Evolutionary conservation across 345 rosid species (phyloP).

Genomic region (Trapa bicornis): DNA sequence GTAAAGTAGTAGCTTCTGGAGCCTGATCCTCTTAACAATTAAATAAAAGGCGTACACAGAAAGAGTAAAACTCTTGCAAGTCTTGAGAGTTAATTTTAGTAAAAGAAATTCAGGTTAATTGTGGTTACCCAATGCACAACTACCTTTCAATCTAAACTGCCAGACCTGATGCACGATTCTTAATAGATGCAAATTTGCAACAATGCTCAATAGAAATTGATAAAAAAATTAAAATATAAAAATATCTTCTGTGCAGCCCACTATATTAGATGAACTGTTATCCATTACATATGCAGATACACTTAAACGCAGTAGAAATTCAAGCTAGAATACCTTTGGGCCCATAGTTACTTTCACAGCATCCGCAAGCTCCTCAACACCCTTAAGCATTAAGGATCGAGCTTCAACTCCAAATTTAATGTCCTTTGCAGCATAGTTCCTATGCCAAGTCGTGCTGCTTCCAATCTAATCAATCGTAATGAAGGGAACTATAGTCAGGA

Average conservation of each 20-base stretch:
- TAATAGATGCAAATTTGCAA: too few relatives aligned
- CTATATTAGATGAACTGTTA: too few relatives aligned
- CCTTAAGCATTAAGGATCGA: conserved; percentile 78
- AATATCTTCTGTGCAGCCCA: too few relatives aligned
- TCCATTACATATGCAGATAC: too few relatives aligned
- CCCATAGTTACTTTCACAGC: conserved; percentile 95
- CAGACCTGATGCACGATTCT: too few relatives aligned
- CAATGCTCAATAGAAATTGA: too few relatives aligned
- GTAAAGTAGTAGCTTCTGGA: neutral
- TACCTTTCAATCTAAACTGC: neutral
- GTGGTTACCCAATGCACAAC: neutral
- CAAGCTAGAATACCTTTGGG: conserved; percentile 54
- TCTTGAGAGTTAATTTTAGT: too few relatives aligned
- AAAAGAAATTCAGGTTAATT: neutral
- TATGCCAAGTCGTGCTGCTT: conserved; percentile 53
- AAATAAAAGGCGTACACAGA: neutral
- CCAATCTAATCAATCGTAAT: conserved; percentile 36
- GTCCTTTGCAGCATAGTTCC: conserved; percentile 89
- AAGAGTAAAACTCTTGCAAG: too few relatives aligned
- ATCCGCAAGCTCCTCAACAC: conserved; percentile 94
- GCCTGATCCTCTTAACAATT: neutral
- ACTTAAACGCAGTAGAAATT: neutral
- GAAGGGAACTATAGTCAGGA: neutral
- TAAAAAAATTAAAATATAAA: too few relatives aligned
- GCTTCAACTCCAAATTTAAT: conserved; percentile 78